Evolutionary conservation across 345 rosid genomes (phyloP), one percentile per base, ranked within the genome.

Genomic region (Pseudoturritis turrita): DNA sequence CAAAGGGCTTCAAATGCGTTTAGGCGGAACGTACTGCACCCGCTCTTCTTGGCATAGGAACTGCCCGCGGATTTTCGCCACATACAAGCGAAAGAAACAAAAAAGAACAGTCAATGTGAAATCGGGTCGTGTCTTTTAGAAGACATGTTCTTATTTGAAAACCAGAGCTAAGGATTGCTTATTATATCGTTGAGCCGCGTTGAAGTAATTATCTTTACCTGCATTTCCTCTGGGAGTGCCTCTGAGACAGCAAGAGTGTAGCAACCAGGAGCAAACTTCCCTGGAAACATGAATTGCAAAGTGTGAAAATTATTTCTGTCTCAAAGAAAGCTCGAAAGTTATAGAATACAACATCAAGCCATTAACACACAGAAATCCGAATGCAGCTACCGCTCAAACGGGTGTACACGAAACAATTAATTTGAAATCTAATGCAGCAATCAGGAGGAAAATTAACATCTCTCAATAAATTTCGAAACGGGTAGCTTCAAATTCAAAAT

Each of bases 161-260:
- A 40, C 47, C 3, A 41, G 29, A 72, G 13, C 21, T 43, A 40
- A 17, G 15, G 61, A 46, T 58, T 35, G 74, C 47, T 35, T 45
- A 54, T 22, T n/a, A 17, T 33, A 58, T 37, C 2, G 37, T 7
- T 3, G 7, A 49, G 44, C 21, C 15, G 43, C 31, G 25, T 43
- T 21, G 11, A 33, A n/a, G 37, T 44, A 44, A 5, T 33, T 23
- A 25, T 18, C 6, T 4, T 41, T 56, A 91, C 95, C 95, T 88
- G 92, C 82, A 91, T 74, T 44, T 91, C 97, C 70, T 91, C 95
- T 11, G 95, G 81, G 36, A 91, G 87, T 55, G 89, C 83, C 81
- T 87, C 95, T 8, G 92, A 88, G 71, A 91, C 95, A 47, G 92
- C 89, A 74, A 91, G 92, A 26, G 97, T 86, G 62, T 90, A 91